A percentile compares a stretch with the other conserved stretches of the same genome.
Conservation (phyloP, 2,329 filamentous ascomycete genomes). For the Allantophomopsis lycopodina region DNA sequence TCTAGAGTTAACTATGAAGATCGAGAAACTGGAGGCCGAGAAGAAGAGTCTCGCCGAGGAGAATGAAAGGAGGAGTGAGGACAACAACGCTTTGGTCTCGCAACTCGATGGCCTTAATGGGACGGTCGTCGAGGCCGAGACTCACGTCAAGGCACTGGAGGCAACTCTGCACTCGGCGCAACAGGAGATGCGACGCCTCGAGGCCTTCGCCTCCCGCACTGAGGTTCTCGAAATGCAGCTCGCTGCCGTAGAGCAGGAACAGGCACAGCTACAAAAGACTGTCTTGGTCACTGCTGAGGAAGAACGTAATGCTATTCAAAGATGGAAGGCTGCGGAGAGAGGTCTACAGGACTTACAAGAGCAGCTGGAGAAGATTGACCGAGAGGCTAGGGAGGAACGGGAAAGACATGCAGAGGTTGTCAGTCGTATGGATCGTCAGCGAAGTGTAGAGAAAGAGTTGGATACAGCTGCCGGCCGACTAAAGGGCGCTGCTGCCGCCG, state of each 20-base stretch:
- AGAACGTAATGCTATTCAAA: conserved; percentile 62
- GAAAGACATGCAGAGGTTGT: conserved; percentile 73
- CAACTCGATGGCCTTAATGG: conserved; percentile 77
- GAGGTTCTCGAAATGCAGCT: conserved; percentile 72
- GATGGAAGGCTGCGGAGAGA: conserved; percentile 77
- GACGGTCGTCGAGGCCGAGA: conserved; percentile 67
- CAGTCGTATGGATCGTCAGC: conserved; percentile 69
- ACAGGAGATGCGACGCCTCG: conserved; percentile 60
- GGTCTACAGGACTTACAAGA: conserved; percentile 68
- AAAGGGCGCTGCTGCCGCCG: conserved; percentile 63
- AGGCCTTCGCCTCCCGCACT: conserved; percentile 60
- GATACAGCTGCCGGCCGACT: conserved; percentile 66
- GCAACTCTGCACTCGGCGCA: conserved; percentile 66
- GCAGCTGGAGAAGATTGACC: conserved; percentile 79
- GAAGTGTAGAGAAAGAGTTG: conserved; percentile 70
- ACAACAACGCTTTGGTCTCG: conserved; percentile 69
- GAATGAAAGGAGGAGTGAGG: conserved; percentile 67
- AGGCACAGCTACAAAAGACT: conserved; percentile 55
- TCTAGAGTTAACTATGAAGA: conserved; percentile 53
- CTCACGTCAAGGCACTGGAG: conserved; percentile 64
- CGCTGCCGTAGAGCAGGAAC: conserved; percentile 66
- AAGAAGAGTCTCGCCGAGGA: conserved; percentile 62
- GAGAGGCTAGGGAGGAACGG: conserved; percentile 66
- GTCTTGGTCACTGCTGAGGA: conserved; percentile 58
- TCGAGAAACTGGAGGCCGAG: conserved; percentile 60